Evolutionary conservation across 495 filamentous ascomycete genomes (phyloP).

Genomic region (Penicillium silybi): DNA sequence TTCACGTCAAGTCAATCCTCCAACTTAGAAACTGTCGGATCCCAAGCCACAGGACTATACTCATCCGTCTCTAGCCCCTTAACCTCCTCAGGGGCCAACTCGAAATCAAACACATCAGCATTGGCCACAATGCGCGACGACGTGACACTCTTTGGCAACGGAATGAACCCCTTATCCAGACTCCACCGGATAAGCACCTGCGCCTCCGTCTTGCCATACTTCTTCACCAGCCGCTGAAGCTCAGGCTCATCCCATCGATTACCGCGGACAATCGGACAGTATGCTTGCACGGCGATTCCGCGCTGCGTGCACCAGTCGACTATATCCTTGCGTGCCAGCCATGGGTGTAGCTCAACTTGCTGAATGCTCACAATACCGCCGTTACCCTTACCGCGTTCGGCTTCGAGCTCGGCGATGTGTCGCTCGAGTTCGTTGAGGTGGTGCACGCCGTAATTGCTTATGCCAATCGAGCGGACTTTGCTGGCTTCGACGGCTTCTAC

Average conservation of each 20-base stretch:
- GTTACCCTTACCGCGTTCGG: conserved; percentile 35
- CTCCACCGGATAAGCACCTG: conserved; percentile 66
- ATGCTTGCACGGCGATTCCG: conserved; percentile 59
- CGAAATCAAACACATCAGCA: conserved; percentile 66
- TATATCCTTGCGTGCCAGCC: conserved; percentile 59
- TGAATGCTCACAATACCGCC: conserved; percentile 55
- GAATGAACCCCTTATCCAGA: conserved; percentile 50
- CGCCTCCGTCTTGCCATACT: conserved; percentile 56
- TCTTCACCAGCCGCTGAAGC: conserved; percentile 47
- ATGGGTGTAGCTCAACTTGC: conserved; percentile 69
- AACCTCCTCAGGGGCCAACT: conserved; percentile 60
- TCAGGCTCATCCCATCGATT: conserved; percentile 52
- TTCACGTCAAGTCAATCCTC: conserved; percentile 11
- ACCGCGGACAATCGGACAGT: conserved; percentile 58
- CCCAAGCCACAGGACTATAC: conserved; percentile 62
- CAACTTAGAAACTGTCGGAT: conserved; percentile 15
- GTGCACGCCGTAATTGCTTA: conserved; percentile 64
- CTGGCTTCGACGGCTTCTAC: conserved; percentile 61
- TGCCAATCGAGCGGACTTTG: conserved; percentile 56
- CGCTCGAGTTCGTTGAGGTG: conserved; percentile 60
- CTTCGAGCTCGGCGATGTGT: conserved; percentile 16
- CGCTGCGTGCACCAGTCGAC: conserved; percentile 50
- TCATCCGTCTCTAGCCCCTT: conserved; percentile 49
- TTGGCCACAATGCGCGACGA: conserved; percentile 63
- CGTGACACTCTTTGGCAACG: conserved; percentile 74